Base-by-base conservation (phyloP, 805 yeast genomes). In the Zygoascus biomembranicola region DNA sequence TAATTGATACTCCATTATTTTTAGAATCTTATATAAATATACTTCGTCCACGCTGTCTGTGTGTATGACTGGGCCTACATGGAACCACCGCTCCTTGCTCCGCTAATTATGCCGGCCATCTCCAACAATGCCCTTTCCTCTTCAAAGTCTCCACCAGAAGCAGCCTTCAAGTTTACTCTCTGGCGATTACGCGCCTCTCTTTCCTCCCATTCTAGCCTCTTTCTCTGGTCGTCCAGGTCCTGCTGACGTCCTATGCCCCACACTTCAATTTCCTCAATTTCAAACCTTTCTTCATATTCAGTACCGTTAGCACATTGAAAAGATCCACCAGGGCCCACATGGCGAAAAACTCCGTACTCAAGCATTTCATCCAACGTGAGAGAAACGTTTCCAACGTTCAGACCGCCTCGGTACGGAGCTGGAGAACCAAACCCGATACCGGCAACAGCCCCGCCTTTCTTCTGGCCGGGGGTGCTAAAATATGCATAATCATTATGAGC, bases 131-230 rank as follows among this genome's bases (percentile, higher is more conserved):
- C 95, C 53, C 89, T 69, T 51, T 89, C 96, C 61, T 90, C 97
- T 23, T 61, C 67, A 53, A 77, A 78, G 23, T 58, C 57, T 1
- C 87, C 86, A 53, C 77, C 78, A 51, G 77, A 75, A 13, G 39
- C 39, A 35, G 39, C 39, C 39, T 35, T 35, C 32, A 83, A 59
- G 62, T 90, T 88, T 2, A 90, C 78, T 31, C 79, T 75, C 61
- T 84, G 85, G 51, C 97, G 74, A 39, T 89, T 83, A 60, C 81
- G 78, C 0, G 95, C 95, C 65, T 89, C 96, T 49, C 81, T 74
- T 63, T 84, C 85, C 64, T 92, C 97, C 97, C 97, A 90, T 61
- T 84, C 90, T 94, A 96, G 86, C 55, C 78, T 78, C 61, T 78
- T 80, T 47, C 77, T 73, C 68, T 90, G 97, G 57, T 85, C 90